Evolutionary conservation across 768 basidiomycete species (phyloP), one percentile per base, ranked within the genome.

Genomic region (Termitomyces sp.): DNA sequence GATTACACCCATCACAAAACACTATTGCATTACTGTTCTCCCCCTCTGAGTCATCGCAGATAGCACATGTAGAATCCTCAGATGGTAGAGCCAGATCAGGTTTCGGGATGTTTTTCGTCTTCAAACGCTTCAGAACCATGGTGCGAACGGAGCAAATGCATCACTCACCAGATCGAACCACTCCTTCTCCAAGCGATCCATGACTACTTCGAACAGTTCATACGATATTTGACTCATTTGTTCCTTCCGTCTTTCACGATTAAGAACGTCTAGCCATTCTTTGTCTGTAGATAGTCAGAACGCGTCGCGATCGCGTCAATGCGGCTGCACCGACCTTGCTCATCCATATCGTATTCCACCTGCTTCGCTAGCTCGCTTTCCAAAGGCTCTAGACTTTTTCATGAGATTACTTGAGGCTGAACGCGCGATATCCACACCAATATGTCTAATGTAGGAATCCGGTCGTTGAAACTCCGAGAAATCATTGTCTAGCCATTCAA

Each of bases 301-400:
- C 19, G 43, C 48, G 39, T 43, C 17, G 54, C 39, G 6, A 23
- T 37, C 17, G 42, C 28, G 42, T 55, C 37, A 30, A 60, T 56
- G 44, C 51, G 57, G 51, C 52, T 19, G 11, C 10, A 64, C 76
- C 19, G 37, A 89, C 94, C 95, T 83, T 98, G 95, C 67, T 98
- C 97, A 67, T 98, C 97, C 94, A 99, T 98, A 67, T 98, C 97
- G 76, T 99, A 99, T 70, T 98, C 97, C 23, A 99, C 96, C 63
- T 96, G 94, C 39, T 84, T 82, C 7, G 89, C 88, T 17, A 98
- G 82, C 61, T 99, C 97, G 46, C 83, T 85, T 68, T 99, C 96
- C 61, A 97, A 76, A 0, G 96, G 96, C 65, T 97, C 94, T 92
- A 66, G 52, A n/a, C 30, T 16, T 40, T 19, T 55, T 39, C 43